A percentile compares a stretch with the other conserved stretches of the same genome.
phyloP scores from a whole-genome alignment of 1,284 basidiomycete species.

The Leccinum fallax region DNA sequence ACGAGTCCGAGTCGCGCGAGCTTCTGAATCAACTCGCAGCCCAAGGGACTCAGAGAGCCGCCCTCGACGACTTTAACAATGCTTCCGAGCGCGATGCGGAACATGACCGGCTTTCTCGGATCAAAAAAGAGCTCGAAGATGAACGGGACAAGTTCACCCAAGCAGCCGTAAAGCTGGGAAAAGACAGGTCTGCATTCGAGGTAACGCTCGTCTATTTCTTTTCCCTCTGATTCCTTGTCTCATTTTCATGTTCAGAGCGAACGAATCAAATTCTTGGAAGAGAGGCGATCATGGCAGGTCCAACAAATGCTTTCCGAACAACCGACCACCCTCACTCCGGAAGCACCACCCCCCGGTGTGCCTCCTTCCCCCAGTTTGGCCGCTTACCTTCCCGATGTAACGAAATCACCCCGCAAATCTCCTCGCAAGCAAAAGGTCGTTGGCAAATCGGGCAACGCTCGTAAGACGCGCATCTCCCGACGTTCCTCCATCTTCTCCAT shows the following conservation, averaged over 20 bases:
- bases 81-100: conserved; percentile 55
- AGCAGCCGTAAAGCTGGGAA: conserved; percentile 60
- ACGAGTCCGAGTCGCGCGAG: conserved; percentile 48
- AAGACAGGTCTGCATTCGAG: conserved; percentile 70
- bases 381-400: conserved; percentile 26
- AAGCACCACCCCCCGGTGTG: conserved; percentile 7
- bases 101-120: conserved; percentile 50
- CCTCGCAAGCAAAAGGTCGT: conserved; percentile 39
- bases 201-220: conserved; percentile 40
- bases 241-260: conserved; percentile 50
- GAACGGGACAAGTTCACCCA: conserved; percentile 70
- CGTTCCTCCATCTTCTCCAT: conserved; percentile 43
- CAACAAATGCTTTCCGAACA: conserved; percentile 62
- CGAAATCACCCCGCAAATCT: conserved; percentile 44
- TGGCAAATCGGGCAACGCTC: conserved; percentile 45
- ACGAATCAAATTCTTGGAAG: conserved; percentile 61
- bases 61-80: conserved; percentile 52
- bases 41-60: conserved; percentile 39
- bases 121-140: conserved; percentile 60
- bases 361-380: conserved; percentile 19
- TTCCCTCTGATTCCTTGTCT: conserved; percentile 2
- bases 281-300: conserved; percentile 66
- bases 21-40: conserved; percentile 54
- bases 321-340: conserved; percentile 46
- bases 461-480: conserved; percentile 48